Percentiles rank a stretch among this genome's conserved stretches.
Conservation (phyloP, 179 eudicot genomes). For the Spinacia oleracea region DNA sequence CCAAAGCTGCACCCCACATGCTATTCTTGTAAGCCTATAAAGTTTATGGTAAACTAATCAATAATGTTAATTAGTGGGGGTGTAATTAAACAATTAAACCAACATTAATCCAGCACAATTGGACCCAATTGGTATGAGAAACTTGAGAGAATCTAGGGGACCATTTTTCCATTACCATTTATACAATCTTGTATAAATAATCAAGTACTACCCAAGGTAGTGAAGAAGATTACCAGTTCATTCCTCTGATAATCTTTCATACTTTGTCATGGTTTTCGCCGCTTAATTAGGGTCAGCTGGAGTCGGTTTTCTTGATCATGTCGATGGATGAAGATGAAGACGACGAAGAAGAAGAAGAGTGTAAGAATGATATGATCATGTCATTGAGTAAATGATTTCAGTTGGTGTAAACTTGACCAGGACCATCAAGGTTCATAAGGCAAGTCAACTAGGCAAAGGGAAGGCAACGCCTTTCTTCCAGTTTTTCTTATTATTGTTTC, state of each 20-base stretch:
- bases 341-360: constrained; percentile 20
- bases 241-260: background rate
- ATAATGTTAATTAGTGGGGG: background rate
- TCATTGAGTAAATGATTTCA: background rate
- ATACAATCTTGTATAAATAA: constrained; percentile 18
- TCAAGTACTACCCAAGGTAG: background rate
- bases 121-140: constrained; percentile 10
- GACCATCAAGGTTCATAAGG: constrained; percentile 26
- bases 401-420: constrained; percentile 18
- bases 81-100: background rate
- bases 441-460: constrained; percentile 82
- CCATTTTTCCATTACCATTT: constrained; percentile 9
- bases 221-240: background rate
- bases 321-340: background rate
- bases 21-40: constrained; percentile 19
- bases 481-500: constrained; percentile 26
- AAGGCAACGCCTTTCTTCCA: constrained; percentile 81
- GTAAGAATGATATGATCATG: background rate
- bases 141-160: constrained; percentile 26
- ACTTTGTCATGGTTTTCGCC: background rate
- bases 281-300: background rate
- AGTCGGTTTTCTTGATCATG: background rate
- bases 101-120: constrained; percentile 12
- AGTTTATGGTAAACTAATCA: background rate
- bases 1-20: constrained; percentile 24